Evolutionary conservation across 2,329 filamentous ascomycete species (phyloP).

Genomic region (Fusarium tjaetaba): DNA sequence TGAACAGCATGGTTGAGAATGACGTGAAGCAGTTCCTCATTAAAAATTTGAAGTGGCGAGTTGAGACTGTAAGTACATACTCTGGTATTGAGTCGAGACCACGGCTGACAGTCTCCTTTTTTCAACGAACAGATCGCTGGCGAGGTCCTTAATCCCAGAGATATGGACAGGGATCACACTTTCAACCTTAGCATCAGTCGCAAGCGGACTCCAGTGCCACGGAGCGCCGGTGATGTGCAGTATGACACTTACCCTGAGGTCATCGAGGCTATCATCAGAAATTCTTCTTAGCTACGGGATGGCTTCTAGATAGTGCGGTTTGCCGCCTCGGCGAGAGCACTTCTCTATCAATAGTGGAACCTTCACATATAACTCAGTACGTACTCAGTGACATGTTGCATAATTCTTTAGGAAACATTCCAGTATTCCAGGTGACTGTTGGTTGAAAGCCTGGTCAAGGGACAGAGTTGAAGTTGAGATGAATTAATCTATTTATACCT

Average conservation of each 20-base stretch:
- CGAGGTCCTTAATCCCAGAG: not conserved
- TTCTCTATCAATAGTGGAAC: accelerated
- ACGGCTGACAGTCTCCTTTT: not conserved
- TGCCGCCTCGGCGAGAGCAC: accelerated
- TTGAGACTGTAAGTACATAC: not conserved
- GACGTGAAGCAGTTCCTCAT: too few relatives aligned
- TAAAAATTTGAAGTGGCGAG: too few relatives aligned
- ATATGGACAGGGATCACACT: accelerated
- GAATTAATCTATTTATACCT: too few relatives aligned
- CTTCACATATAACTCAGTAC: too few relatives aligned
- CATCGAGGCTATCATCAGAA: not conserved
- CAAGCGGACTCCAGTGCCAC: not conserved
- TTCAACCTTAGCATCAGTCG: not conserved
- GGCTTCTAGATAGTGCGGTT: not conserved
- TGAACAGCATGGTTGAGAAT: accelerated
- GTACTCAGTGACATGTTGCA: not conserved
- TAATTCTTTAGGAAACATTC: not conserved
- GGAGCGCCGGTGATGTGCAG: not conserved
- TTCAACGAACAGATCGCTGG: not conserved
- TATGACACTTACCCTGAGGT: not conserved
- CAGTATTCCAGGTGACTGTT: not conserved
- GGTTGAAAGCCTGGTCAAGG: too few relatives aligned
- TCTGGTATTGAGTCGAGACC: too few relatives aligned
- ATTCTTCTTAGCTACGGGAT: not conserved
- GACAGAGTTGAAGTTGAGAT: too few relatives aligned